These are phyloP conservation scores for Exophiala lecanii-corni DNA, from an alignment of 2,329 filamentous ascomycete species.

Conservation along the genomic window DNA sequence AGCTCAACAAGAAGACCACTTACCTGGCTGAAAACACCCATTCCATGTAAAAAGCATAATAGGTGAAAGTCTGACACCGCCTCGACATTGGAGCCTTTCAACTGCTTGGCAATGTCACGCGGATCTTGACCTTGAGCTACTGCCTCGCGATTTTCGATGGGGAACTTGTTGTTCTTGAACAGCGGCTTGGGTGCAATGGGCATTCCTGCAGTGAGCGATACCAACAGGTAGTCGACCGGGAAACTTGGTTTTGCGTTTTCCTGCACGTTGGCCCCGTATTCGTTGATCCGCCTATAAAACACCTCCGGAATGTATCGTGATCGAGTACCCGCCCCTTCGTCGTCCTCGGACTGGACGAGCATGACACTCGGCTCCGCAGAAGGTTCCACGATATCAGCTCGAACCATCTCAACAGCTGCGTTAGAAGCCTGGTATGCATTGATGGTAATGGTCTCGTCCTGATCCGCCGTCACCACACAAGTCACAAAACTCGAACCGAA, in stretches of 20 bases:
- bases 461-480: constrained; percentile 90
- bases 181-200: constrained; percentile 72
- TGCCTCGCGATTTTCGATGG: constrained; percentile 84
- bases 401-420: constrained; percentile 93
- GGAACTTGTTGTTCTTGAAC: constrained; percentile 69
- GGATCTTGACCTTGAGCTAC: constrained; percentile 83
- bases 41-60: constrained; percentile 75
- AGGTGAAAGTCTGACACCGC: constrained; percentile 91
- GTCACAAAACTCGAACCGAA: constrained; percentile 98
- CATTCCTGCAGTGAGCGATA: constrained; percentile 95
- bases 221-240: constrained; percentile 91
- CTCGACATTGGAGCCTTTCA: constrained; percentile 62
- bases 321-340: constrained; percentile 62
- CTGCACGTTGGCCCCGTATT: constrained; percentile 93
- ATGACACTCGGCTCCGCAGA: constrained; percentile 90
- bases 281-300: constrained; percentile 92
- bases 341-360: constrained; percentile 90
- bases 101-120: constrained; percentile 60
- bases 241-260: constrained; percentile 96
- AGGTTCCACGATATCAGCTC: constrained; percentile 89
- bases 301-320: constrained; percentile 94
- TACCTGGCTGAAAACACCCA: constrained; percentile 83
- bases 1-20: constrained; percentile 29
- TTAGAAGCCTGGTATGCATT: constrained; percentile 94
- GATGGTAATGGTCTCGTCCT: constrained; percentile 80